These are phyloP conservation scores for Capsicum rhomboideum DNA, from an alignment of 257 asterid species.

Conservation along the genomic window DNA sequence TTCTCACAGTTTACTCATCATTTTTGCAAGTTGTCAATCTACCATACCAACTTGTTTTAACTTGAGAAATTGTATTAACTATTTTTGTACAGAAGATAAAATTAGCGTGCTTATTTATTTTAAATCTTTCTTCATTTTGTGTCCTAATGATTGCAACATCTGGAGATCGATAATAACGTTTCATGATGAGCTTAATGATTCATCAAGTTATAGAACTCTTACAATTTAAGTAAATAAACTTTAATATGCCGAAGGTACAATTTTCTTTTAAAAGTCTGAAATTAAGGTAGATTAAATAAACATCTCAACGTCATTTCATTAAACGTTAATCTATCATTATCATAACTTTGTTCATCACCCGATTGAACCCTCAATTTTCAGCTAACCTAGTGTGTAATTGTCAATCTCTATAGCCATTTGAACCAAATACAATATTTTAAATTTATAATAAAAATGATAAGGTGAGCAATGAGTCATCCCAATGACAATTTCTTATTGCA, in stretches of 20 bases:
- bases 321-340: slow-evolving; percentile 4
- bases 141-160: neutral
- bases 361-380: neutral
- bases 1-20: neutral
- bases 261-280: neutral
- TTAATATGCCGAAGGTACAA: neutral
- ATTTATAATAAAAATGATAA: neutral
- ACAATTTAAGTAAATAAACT: neutral
- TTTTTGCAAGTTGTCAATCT: neutral
- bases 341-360: neutral
- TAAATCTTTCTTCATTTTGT: neutral
- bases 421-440: neutral
- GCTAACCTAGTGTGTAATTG: neutral
- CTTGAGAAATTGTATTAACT: neutral
- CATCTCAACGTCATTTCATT: neutral
- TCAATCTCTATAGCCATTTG: neutral
- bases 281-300: neutral
- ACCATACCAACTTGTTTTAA: neutral
- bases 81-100: neutral
- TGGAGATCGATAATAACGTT: neutral
- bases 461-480: neutral
- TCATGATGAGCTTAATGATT: neutral
- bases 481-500: neutral
- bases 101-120: neutral
- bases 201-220: neutral